Evolutionary conservation across 2,329 filamentous ascomycete species (phyloP).

Genomic region (Lachnellula arida): DNA sequence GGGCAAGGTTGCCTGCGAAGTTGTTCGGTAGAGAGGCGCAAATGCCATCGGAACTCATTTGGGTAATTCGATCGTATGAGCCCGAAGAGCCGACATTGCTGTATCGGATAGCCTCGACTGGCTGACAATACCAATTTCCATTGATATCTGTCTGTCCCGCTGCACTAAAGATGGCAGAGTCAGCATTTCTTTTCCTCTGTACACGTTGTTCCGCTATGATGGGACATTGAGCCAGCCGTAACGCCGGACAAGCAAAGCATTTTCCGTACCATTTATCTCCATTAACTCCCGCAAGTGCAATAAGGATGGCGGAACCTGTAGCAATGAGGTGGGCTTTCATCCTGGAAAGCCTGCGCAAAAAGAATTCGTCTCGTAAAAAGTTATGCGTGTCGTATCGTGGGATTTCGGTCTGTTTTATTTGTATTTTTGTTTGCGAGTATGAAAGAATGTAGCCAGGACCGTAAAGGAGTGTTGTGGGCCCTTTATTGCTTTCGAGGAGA

Average conservation of each 20-base stretch:
- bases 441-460: background rate
- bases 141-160: constrained; percentile 31
- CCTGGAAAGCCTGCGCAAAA: background rate
- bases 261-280: background rate
- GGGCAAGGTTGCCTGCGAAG: constrained; percentile 59
- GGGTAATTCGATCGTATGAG: constrained; percentile 58
- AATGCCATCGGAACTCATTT: constrained; percentile 50
- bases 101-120: constrained; percentile 65
- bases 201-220: background rate
- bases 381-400: background rate
- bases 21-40: constrained; percentile 49
- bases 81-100: constrained; percentile 54
- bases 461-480: background rate
- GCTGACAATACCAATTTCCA: constrained; percentile 63
- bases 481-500: background rate
- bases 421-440: background rate
- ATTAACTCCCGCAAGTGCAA: background rate
- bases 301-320: background rate
- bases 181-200: background rate
- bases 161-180: constrained; percentile 18
- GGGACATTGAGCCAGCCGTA: background rate
- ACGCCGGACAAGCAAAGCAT: background rate
- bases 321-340: background rate
- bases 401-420: background rate
- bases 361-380: background rate